Percentiles rank a stretch among this genome's conserved stretches.
Evolutionary conservation across 345 rosid species (phyloP).

Genomic region (Anacardium occidentale): DNA sequence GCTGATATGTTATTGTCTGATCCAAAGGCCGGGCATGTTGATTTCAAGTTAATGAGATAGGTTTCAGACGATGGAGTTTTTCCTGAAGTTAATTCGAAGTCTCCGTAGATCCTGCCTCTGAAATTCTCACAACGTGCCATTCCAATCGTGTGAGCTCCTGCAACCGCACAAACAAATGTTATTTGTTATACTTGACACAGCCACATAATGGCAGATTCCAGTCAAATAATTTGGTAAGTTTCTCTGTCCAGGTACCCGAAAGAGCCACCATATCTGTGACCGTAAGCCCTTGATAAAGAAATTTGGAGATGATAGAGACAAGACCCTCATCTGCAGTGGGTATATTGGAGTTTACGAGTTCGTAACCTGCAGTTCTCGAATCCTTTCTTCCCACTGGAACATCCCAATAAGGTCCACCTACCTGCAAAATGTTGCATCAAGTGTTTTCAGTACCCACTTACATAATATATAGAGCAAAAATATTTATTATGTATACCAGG

Average conservation of each 20-base stretch:
- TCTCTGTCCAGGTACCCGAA: slow-evolving; percentile 43
- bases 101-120: slow-evolving; percentile 64
- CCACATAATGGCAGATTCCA: no score
- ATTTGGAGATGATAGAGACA: slow-evolving; percentile 56
- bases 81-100: slow-evolving; percentile 45
- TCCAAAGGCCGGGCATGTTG: slow-evolving; percentile 49
- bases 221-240: no score
- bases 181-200: no score
- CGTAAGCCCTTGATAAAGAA: slow-evolving; percentile 69
- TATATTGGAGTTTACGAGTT: slow-evolving; percentile 44
- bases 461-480: not conserved
- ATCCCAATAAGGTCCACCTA: slow-evolving; percentile 96
- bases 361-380: slow-evolving; percentile 67
- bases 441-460: no score
- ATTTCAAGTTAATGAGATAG: slow-evolving; percentile 37
- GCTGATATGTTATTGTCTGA: slow-evolving; percentile 63
- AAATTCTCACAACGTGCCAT: slow-evolving; percentile 72
- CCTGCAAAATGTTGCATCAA: slow-evolving; percentile 36
- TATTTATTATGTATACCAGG: slow-evolving; percentile 44
- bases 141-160: slow-evolving; percentile 92
- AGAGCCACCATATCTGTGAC: slow-evolving; percentile 86
- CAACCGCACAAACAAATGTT: not conserved
- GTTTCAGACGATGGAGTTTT: slow-evolving; percentile 36
- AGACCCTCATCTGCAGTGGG: slow-evolving; percentile 69
- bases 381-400: slow-evolving; percentile 94